Conservation (phyloP, 2,329 filamentous ascomycete species). For the Aspergillus flavus region DNA sequence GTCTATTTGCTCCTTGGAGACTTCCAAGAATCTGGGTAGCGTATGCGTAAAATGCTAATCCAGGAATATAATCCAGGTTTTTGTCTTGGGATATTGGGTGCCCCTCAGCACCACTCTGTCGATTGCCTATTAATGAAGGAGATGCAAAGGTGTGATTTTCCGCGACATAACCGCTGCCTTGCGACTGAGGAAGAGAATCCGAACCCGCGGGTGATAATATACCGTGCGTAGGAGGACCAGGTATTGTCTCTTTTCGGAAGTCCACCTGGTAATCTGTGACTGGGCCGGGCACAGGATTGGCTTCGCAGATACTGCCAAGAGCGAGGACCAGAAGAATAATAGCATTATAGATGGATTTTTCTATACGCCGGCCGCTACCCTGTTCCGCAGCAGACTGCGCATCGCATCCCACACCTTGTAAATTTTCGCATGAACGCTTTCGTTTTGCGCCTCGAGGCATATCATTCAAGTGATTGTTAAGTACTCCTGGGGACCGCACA, state of each 20-base stretch:
- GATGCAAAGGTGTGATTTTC: conserved; percentile 22
- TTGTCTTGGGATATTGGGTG: conserved; percentile 30
- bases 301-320: conserved; percentile 77
- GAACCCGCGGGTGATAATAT: conserved; percentile 33
- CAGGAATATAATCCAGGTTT: conserved; percentile 85
- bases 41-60: conserved; percentile 84
- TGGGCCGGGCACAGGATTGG: conserved; percentile 57
- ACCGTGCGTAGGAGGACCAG: conserved; percentile 25
- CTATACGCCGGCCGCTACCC: conserved; percentile 31
- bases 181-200: conserved; percentile 24
- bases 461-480: conserved; percentile 25
- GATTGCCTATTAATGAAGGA: conserved; percentile 19
- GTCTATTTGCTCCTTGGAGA: conserved; percentile 73
- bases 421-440: conserved; percentile 40
- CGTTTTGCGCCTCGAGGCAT: conserved; percentile 37
- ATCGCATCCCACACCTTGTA: conserved; percentile 29
- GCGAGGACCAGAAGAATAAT: conserved; percentile 82
- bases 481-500: conserved; percentile 6
- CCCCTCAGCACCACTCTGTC: conserved; percentile 18
- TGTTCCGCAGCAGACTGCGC: conserved; percentile 25
- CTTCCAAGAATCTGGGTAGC: conserved; percentile 85
- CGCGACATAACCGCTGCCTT: conserved; percentile 25
- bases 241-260: conserved; percentile 33
- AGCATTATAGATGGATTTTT: conserved; percentile 73
- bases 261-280: conserved; percentile 46